These are phyloP conservation scores for Xerocomus spinulosus DNA, from an alignment of 768 basidiomycete genomes.

Conservation along the genomic window DNA sequence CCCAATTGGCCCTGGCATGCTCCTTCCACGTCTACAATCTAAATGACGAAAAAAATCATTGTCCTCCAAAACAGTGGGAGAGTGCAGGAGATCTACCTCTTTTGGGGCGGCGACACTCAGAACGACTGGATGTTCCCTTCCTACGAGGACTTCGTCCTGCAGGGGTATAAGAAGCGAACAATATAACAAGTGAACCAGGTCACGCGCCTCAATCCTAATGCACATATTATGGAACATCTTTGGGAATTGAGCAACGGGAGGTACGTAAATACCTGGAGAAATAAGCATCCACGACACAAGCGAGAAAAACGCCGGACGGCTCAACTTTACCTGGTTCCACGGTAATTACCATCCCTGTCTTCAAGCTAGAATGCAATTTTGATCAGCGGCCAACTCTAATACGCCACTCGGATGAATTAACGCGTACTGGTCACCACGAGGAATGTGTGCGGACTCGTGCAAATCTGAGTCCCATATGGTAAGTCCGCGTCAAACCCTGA, in stretches of 20 bases:
- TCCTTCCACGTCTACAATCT: constrained; percentile 75
- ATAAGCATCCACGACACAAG: constrained; percentile 4
- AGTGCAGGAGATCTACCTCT: constrained; percentile 48
- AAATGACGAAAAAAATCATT: constrained; percentile 4
- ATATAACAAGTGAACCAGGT: background rate
- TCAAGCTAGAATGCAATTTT: constrained; percentile 43
- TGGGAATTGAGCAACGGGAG: constrained; percentile 72
- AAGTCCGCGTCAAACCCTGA: constrained; percentile 7
- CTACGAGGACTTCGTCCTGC: constrained; percentile 72
- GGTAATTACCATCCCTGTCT: constrained; percentile 87
- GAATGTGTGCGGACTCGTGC: constrained; percentile 73
- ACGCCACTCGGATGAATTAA: background rate
- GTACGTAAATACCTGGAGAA: constrained; percentile 76
- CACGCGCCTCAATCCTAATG: constrained; percentile 78
- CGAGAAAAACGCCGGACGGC: background rate
- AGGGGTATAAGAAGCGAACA: constrained; percentile 6
- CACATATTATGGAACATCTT: constrained; percentile 87
- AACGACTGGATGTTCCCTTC: constrained; percentile 55
- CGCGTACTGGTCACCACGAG: constrained; percentile 51
- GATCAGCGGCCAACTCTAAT: constrained; percentile 3
- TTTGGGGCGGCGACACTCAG: constrained; percentile 75
- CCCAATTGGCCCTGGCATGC: constrained; percentile 71
- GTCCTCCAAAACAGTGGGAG: background rate
- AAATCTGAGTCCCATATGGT: constrained; percentile 52
- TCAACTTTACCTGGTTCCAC: constrained; percentile 74